These are phyloP conservation scores for Botrytis medusae DNA, from an alignment of 2,329 filamentous ascomycete species.

Conservation along the genomic window DNA sequence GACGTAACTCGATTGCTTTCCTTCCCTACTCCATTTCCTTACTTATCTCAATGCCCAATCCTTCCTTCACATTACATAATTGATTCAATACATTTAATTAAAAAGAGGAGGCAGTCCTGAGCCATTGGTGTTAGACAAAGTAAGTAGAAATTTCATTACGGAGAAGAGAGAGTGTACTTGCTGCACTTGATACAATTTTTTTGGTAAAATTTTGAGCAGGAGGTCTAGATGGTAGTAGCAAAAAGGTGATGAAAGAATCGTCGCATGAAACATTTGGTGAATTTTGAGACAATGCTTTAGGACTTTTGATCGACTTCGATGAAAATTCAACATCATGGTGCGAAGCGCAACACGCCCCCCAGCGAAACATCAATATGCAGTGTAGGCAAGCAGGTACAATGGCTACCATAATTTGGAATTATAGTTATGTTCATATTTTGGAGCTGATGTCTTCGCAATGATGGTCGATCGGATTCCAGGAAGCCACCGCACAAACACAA, in stretches of 20 bases:
- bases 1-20: slow-evolving; percentile 1
- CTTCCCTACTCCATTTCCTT: background rate
- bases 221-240: background rate
- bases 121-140: slow-evolving; percentile 8
- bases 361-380: background rate
- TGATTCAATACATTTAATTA: background rate
- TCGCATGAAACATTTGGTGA: background rate
- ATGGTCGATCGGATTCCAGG: too few relatives aligned
- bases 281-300: background rate
- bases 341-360: background rate
- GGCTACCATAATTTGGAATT: background rate
- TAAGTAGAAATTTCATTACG: slow-evolving; percentile 1
- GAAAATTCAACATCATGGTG: background rate
- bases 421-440: background rate
- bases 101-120: background rate
- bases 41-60: background rate
- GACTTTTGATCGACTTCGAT: background rate
- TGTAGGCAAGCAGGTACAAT: background rate
- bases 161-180: slow-evolving; percentile 9
- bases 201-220: background rate
- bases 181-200: slow-evolving; percentile 3
- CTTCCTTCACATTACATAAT: background rate
- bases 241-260: background rate
- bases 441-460: background rate
- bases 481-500: background rate